A percentile compares a stretch with the other conserved stretches of the same genome.
phyloP scores from a whole-genome alignment of 768 basidiomycete genomes.

The Pulveroboletus frians region DNA sequence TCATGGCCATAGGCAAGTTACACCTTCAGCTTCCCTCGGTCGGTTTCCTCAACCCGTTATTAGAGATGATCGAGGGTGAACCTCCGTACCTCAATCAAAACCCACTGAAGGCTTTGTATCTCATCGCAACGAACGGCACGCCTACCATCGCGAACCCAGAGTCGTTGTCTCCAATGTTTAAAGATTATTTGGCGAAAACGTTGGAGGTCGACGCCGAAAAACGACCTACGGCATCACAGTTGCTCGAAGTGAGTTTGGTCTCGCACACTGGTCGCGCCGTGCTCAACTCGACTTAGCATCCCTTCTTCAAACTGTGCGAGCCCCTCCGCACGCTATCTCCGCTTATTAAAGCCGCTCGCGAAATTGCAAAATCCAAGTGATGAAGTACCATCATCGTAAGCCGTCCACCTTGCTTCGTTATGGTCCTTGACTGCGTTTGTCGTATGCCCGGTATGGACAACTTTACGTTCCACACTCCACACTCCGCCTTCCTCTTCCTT shows the following conservation, averaged over 20 bases:
- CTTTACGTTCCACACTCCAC: background rate
- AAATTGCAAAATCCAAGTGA: conserved; percentile 64
- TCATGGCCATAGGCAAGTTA: conserved; percentile 86
- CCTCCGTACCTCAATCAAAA: conserved; percentile 96
- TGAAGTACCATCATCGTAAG: background rate
- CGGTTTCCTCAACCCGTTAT: conserved; percentile 4
- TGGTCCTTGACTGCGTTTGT: no score
- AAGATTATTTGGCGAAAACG: conserved; percentile 82
- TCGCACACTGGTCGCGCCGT: background rate
- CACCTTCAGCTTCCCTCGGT: background rate
- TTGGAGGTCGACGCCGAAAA: conserved; percentile 95
- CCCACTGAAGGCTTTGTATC: conserved; percentile 91
- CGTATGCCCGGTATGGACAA: background rate
- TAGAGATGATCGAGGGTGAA: conserved; percentile 98
- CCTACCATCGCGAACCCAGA: conserved; percentile 94
- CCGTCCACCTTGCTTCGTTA: background rate
- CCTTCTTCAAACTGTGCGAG: conserved; percentile 85
- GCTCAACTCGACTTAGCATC: conserved; percentile 47
- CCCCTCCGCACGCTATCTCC: conserved; percentile 82
- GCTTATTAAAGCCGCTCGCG: conserved; percentile 87
- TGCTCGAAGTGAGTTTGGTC: conserved; percentile 57
- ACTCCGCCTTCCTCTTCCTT: background rate
- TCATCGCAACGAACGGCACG: conserved; percentile 98
- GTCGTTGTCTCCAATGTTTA: conserved; percentile 68
- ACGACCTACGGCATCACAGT: conserved; percentile 77